phyloP scores from a whole-genome alignment of 2,329 filamentous ascomycete genomes.

The Pseudonectria foliicola region DNA sequence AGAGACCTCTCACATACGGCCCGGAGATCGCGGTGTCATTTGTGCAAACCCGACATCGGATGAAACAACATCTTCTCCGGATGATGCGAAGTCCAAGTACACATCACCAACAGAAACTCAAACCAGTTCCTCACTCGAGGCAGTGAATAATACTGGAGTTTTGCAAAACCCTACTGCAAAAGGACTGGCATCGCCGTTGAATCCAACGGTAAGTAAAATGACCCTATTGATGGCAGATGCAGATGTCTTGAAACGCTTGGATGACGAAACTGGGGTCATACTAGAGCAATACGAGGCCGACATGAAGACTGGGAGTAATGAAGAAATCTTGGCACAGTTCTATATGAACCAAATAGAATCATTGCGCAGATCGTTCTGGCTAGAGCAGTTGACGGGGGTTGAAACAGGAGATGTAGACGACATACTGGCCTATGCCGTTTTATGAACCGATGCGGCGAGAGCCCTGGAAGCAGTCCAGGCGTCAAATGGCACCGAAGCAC shows the following conservation, averaged over 20 bases:
- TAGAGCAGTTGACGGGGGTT: not conserved
- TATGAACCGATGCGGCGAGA: no score
- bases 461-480: no score
- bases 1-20: no score
- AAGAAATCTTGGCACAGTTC: constrained; percentile 19
- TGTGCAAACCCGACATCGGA: no score
- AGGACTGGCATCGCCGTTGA: not conserved
- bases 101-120: no score
- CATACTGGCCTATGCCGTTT: not conserved
- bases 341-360: constrained; percentile 23
- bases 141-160: no score
- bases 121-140: not conserved
- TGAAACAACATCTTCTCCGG: no score
- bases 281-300: constrained; percentile 29
- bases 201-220: not conserved
- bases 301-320: constrained; percentile 14
- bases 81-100: no score
- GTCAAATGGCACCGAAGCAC: no score
- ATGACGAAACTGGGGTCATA: constrained; percentile 17
- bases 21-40: no score
- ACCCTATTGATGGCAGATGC: constrained; percentile 20
- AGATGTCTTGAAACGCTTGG: constrained; percentile 17
- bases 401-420: constrained; percentile 9
- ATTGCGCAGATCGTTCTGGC: constrained; percentile 25
- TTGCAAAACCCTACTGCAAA: not conserved